Evolutionary conservation across 148 eudicot genomes (phyloP).

Genomic region (Rhododendron vialii): DNA sequence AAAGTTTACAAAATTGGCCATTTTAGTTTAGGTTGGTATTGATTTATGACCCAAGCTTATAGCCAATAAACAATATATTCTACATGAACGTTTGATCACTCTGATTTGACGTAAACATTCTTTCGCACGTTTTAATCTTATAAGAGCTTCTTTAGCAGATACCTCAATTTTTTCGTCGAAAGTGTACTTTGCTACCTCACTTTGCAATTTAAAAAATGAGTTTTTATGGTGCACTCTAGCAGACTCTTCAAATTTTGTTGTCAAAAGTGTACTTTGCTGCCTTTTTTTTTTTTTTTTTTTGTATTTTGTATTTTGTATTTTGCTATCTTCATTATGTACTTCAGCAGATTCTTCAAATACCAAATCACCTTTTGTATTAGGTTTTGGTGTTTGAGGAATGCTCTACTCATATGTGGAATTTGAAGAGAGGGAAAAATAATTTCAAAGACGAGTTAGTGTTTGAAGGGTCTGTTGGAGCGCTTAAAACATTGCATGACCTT

Average conservation of each 20-base stretch:
- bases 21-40: conserved; percentile 4
- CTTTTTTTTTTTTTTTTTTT: too few relatives aligned
- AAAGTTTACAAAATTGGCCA: conserved; percentile 49
- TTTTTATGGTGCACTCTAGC: background rate
- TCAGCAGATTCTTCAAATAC: background rate
- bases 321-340: background rate
- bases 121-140: background rate
- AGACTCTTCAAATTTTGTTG: background rate
- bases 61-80: background rate
- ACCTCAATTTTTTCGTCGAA: too few relatives aligned
- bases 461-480: background rate
- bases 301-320: background rate
- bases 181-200: background rate
- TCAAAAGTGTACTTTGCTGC: background rate
- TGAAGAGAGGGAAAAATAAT: too few relatives aligned
- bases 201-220: background rate
- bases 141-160: too few relatives aligned
- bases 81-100: background rate
- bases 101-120: background rate
- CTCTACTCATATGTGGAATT: too few relatives aligned
- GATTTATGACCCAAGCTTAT: background rate
- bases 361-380: too few relatives aligned
- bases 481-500: background rate
- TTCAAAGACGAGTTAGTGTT: too few relatives aligned
- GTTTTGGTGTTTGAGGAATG: too few relatives aligned